These are phyloP conservation scores for Hypoxylon sp. DNA, from an alignment of 2,329 filamentous ascomycete species.

Conservation along the genomic window DNA sequence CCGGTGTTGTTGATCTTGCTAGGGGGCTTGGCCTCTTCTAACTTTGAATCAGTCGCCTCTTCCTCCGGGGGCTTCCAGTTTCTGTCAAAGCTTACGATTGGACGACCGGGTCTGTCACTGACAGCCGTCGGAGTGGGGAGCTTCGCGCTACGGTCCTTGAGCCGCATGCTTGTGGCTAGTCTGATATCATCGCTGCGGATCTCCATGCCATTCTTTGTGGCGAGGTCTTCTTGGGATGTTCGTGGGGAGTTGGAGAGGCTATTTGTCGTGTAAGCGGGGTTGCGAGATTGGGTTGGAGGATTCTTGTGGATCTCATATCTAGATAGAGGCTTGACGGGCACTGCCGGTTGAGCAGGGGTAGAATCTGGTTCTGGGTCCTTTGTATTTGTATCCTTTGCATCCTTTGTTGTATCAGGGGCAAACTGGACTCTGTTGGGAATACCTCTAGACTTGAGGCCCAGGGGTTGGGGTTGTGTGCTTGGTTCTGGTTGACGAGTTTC, in stretches of 20 bases:
- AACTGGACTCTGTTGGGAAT: conserved; percentile 70
- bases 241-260: conserved; percentile 49
- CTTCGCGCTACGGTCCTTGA: conserved; percentile 86
- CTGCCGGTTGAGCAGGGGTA: conserved; percentile 46
- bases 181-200: conserved; percentile 88
- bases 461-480: conserved; percentile 51
- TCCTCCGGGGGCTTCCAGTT: conserved; percentile 81
- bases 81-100: conserved; percentile 96
- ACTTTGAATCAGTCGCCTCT: conserved; percentile 74
- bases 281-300: conserved; percentile 81
- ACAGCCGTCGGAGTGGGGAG: conserved; percentile 89
- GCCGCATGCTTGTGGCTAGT: conserved; percentile 86
- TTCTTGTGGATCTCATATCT: conserved; percentile 84
- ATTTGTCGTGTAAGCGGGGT: conserved; percentile 82
- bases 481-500: too few relatives aligned
- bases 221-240: conserved; percentile 53
- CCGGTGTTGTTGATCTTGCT: conserved; percentile 4
- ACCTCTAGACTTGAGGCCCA: conserved; percentile 70
- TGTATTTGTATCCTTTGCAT: too few relatives aligned
- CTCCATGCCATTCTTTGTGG: conserved; percentile 80
- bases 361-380: too few relatives aligned
- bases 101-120: conserved; percentile 87
- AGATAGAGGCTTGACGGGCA: conserved; percentile 53
- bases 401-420: conserved; percentile 54
- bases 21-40: conserved; percentile 55